These are phyloP conservation scores for Phaeophleospora eucalypticola DNA, from an alignment of 2,329 filamentous ascomycete genomes.

Conservation along the genomic window DNA sequence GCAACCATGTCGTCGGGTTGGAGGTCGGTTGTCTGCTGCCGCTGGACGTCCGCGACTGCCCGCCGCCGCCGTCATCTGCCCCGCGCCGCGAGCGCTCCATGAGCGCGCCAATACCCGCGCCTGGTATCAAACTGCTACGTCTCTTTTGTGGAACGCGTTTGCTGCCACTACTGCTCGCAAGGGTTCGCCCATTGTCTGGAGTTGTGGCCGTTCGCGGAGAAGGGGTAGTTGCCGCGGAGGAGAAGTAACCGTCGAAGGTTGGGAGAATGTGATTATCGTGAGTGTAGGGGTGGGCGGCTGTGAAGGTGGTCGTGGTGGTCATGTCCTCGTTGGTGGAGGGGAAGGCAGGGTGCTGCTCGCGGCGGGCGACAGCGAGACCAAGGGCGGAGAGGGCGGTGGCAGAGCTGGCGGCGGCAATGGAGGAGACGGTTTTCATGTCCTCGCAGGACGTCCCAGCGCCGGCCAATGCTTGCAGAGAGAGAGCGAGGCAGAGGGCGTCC, in stretches of 20 bases:
- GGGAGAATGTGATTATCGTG: constrained; percentile 1
- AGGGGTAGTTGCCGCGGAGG: constrained; percentile 8
- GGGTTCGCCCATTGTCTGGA: constrained; percentile 10
- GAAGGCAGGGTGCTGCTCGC: constrained; percentile 9
- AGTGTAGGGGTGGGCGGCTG: constrained; percentile 20
- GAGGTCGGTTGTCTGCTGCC: constrained; percentile 5
- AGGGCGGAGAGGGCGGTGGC: constrained; percentile 56
- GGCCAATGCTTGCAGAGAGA: constrained; percentile 3
- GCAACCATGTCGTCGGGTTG: constrained; percentile 54
- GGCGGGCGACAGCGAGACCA: constrained; percentile 38
- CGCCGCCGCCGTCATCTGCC: constrained; percentile 9
- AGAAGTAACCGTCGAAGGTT: constrained; percentile 9
- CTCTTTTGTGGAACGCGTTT: constrained; percentile 9
- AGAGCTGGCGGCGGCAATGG: constrained; percentile 60
- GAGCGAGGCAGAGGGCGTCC: constrained; percentile 2
- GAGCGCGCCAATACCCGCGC: constrained; percentile 14
- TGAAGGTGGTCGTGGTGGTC: constrained; percentile 15
- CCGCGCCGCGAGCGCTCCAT: constrained; percentile 16
- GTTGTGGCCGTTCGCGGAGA: constrained; percentile 14
- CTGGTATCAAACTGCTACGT: constrained; percentile 15
- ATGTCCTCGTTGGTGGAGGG: constrained; percentile 17
- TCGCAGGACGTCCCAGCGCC: constrained; percentile 5
- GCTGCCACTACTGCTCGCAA: constrained; percentile 7
- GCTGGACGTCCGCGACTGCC: constrained; percentile 2
- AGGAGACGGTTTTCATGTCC: constrained; percentile 20